Conservation (phyloP, 1,284 basidiomycete species). For the Agaricales sp. region DNA sequence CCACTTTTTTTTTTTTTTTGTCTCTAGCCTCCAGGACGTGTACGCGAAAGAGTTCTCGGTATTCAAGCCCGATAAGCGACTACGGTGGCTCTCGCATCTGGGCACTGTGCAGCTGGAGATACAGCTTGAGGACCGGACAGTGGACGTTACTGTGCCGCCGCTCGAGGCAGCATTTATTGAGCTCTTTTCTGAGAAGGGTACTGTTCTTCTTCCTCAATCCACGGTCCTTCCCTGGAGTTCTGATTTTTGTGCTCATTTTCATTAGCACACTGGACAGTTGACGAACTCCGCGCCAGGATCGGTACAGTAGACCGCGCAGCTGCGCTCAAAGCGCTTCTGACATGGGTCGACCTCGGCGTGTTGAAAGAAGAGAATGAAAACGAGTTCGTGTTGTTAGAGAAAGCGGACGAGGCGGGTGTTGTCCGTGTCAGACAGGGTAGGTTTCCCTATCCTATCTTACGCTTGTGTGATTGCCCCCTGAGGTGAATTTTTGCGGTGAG, state of each 20-base stretch:
- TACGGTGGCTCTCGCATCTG: conserved; percentile 80
- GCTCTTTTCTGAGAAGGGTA: conserved; percentile 67
- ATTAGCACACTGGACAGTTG: conserved; percentile 59
- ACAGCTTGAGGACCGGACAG: conserved; percentile 67
- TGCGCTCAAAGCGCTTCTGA: conserved; percentile 65
- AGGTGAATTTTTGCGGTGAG: conserved; percentile 3
- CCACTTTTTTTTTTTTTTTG: conserved; percentile 5
- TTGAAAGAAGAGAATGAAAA: conserved; percentile 55
- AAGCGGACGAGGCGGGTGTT: conserved; percentile 32
- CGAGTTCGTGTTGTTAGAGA: conserved; percentile 54
- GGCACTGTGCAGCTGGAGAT: conserved; percentile 75
- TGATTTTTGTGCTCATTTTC: neutral
- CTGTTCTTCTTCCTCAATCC: conserved; percentile 8
- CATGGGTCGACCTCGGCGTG: conserved; percentile 79
- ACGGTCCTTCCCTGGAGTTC: too few relatives aligned
- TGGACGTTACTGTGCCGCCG: conserved; percentile 73
- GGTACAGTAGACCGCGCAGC: conserved; percentile 52
- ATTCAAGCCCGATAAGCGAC: conserved; percentile 85
- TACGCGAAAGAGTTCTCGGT: conserved; percentile 70
- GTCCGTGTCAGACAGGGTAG: conserved; percentile 22
- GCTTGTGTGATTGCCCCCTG: conserved; percentile 3
- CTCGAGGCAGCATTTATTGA: conserved; percentile 87
- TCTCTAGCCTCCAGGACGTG: conserved; percentile 52
- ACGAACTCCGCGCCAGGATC: conserved; percentile 54
- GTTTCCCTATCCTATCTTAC: conserved; percentile 10